A percentile compares a stretch with the other conserved stretches of the same genome.
Evolutionary conservation across 805 yeast species (phyloP).

Genomic region (Komagataella phaffii): DNA sequence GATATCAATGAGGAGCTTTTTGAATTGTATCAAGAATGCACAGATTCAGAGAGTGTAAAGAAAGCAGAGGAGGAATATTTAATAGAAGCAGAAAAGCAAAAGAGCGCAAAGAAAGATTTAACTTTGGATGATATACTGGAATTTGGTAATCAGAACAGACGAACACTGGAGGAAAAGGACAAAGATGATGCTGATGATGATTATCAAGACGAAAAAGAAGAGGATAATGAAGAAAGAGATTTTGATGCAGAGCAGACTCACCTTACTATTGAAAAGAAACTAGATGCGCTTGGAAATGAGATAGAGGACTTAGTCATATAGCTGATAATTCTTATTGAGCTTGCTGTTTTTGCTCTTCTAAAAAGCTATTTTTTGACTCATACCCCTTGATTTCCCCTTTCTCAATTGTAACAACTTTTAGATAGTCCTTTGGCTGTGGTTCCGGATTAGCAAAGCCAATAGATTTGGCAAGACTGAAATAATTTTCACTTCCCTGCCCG

Average conservation of each 20-base stretch:
- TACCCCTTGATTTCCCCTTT: background rate
- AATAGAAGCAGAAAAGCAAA: slow-evolving; percentile 51
- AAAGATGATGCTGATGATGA: slow-evolving; percentile 8
- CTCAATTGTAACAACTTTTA: background rate
- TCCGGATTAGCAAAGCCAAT: background rate
- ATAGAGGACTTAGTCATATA: background rate
- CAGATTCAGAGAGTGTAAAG: slow-evolving; percentile 64
- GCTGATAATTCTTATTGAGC: background rate
- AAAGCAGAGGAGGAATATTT: slow-evolving; percentile 69
- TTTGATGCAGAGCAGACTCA: slow-evolving; percentile 8
- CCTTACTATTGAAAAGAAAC: background rate
- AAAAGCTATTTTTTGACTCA: background rate
- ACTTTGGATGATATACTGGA: slow-evolving; percentile 57
- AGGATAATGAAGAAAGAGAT: slow-evolving; percentile 12
- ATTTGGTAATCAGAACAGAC: slow-evolving; percentile 65
- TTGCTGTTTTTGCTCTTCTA: background rate
- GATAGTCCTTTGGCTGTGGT: background rate
- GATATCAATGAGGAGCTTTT: slow-evolving; percentile 71
- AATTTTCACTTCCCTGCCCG: background rate
- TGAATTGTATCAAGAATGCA: slow-evolving; percentile 62
- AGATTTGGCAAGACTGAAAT: background rate
- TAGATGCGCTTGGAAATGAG: background rate
- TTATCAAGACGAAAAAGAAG: slow-evolving; percentile 10
- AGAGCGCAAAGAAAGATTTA: slow-evolving; percentile 38
- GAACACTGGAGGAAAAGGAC: slow-evolving; percentile 8